Base-by-base conservation (phyloP, 2,329 filamentous ascomycete genomes). In the Diaporthe nobilis region DNA sequence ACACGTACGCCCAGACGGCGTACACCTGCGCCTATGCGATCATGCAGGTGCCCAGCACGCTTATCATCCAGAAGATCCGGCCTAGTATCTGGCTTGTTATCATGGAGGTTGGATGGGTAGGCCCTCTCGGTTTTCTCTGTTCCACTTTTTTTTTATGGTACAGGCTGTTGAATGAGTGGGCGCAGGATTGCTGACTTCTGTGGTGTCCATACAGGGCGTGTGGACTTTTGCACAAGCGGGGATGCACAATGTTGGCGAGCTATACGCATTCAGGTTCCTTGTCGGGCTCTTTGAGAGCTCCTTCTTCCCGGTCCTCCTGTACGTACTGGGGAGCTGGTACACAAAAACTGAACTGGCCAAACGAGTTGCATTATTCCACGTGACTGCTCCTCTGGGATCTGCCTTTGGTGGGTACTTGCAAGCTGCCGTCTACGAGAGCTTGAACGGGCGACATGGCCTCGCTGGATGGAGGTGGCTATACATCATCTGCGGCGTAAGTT, bases 401-500 rank as follows among this genome's bases (percentile, higher is more conserved):
- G 77, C 80, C 9, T 80, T 80, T 51, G 77, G 78, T 31, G 82
- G 83, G 4, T 82, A 81, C 67, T 72, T 84, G n/a, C 81, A 83
- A 47, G 81, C 81, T 3, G 81, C 79, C 2, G 78, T 82, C 10
- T 80, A 83, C 49, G 72, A 79, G 42, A 78, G 78, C 22, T 76
- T 84, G 15, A 72, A 84, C 67, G 82, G 82, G 2, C 75, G 76
- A 10, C 75, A 80, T 22, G 82, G 82, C 0, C 72, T 83, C 3
- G 80, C 81, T 7, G 82, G 82, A 2, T 83, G 82, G 82, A 75
- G 81, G n/a, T 83, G 82, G 82, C 77, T 82, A 22, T 82, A 82
- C 60, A 79, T 82, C 49, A 76, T 81, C 28, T 80, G 79, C 71
- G 78, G 73, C 0, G 61, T 65, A 8, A 31, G 71, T 75, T 47